Base-by-base conservation (phyloP, 2,329 filamentous ascomycete genomes). In the Nigrospora sphaerica region DNA sequence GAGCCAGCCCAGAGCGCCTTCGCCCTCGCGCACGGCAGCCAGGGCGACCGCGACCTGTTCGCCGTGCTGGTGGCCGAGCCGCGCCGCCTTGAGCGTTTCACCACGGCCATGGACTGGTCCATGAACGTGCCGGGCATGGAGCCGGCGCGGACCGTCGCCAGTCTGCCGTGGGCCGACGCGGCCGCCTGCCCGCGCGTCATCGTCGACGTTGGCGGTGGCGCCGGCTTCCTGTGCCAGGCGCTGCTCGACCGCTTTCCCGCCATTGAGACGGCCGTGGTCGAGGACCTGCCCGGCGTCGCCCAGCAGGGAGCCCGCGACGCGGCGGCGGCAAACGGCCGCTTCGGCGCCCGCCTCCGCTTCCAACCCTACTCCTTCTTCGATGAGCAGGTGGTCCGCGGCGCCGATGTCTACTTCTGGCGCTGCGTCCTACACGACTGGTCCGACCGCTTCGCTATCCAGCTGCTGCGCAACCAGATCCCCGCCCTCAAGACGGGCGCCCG, bases 21-120 rank as follows among this genome's bases (percentile, higher is more conserved):
- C 32, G 44, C 51, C 17, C 39, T 53, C 6, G 49, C 49, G 2
- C 44, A 53, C 23, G 45, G 42, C 13, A 36, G 39, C 16, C n/a
- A 44, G 2, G 51, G 51, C 4, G 49, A 53, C n/a, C 42, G 42
- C 16, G 51, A 52, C 18, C 35, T 52, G 6, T 53, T 53, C 40
- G 39, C 42, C 11, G 40, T 48, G 18, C 38, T 52, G 3, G 32
- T 36, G 3, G 32, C 42, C 5, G 35, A 50, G 35, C 39, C 45
- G 6, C 18, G 34, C 1, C 49, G 51, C 4, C 43, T 53, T 17
- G 47, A 42, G 11, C 43, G 51, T 1, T 46, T 53, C 13, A 40
- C 49, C 12, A 52, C 50, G 5, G 51, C 51, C n/a, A 53, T 53
- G 49, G 47, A 46, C 11, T 53, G 42, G 46, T 40, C 39, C 13